Evolutionary conservation across 306 rosid species (phyloP).

Genomic region (Astragalus membranaceus): DNA sequence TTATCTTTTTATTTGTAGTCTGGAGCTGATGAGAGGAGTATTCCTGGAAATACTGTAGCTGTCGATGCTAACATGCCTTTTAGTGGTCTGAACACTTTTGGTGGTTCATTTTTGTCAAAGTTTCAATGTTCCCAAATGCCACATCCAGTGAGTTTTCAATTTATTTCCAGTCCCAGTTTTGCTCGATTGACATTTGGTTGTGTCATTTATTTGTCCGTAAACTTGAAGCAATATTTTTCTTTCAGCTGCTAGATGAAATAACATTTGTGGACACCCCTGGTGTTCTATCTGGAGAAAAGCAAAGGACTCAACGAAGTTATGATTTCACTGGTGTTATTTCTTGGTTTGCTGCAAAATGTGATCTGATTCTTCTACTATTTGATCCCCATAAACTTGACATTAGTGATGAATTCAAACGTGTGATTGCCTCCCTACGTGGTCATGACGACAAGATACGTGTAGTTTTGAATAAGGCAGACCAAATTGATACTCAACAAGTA

Average conservation of each 20-base stretch:
- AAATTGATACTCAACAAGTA: constrained; percentile 95
- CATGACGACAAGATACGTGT: constrained; percentile 96
- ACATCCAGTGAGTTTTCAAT: constrained; percentile 67
- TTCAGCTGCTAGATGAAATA: constrained; percentile 79
- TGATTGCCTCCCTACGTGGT: constrained; percentile 66
- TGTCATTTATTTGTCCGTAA: not conserved
- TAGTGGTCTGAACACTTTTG: constrained; percentile 69
- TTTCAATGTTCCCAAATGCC: constrained; percentile 96
- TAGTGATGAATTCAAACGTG: constrained; percentile 89
- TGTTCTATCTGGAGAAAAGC: constrained; percentile 94
- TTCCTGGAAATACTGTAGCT: constrained; percentile 89
- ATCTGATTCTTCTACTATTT: constrained; percentile 80
- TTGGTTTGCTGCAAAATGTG: constrained; percentile 98
- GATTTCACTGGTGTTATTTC: constrained; percentile 95
- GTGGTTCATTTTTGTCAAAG: constrained; percentile 85
- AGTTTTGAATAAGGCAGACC: constrained; percentile 96
- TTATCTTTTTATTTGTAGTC: constrained; percentile 42
- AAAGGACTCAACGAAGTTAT: constrained; percentile 90
- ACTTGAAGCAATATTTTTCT: constrained; percentile 10
- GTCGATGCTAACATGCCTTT: constrained; percentile 96
- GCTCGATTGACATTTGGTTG: not conserved
- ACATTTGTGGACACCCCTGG: constrained; percentile 95
- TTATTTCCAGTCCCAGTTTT: not conserved
- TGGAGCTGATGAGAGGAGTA: constrained; percentile 95
- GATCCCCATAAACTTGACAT: constrained; percentile 95